A percentile compares a stretch with the other conserved stretches of the same genome.
Conservation (phyloP, 2,329 filamentous ascomycete genomes). For the Tolypocladium guangdongense region DNA sequence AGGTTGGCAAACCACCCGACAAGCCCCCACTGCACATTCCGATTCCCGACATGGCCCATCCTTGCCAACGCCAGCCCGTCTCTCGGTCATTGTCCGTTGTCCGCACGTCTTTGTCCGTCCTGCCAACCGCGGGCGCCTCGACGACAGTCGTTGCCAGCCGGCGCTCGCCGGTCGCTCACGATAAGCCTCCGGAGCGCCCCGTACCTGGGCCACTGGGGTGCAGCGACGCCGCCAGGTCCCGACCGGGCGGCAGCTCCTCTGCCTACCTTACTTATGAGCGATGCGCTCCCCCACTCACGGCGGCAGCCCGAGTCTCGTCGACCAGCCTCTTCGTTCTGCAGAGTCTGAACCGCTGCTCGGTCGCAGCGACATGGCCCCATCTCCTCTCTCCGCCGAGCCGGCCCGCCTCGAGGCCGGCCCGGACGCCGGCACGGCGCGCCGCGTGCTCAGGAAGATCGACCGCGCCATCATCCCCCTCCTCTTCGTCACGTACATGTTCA, state of each 20-base stretch:
- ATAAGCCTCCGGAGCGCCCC: not conserved
- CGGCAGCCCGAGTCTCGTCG: not conserved
- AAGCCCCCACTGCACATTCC: too few relatives aligned
- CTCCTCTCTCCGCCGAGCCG: not conserved
- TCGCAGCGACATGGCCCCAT: not conserved
- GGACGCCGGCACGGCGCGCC: conserved; percentile 17
- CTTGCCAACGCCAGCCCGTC: not conserved
- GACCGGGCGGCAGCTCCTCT: not conserved
- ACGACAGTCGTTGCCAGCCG: not conserved
- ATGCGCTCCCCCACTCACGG: not conserved
- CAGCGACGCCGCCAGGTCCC: not conserved
- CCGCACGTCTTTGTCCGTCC: too few relatives aligned
- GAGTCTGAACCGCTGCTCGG: not conserved
- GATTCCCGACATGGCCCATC: too few relatives aligned
- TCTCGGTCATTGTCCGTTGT: not conserved
- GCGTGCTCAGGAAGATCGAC: conserved; percentile 45
- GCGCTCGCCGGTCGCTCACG: not conserved
- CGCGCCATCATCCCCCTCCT: conserved; percentile 40
- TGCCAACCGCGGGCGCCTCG: too few relatives aligned
- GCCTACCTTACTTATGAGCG: not conserved
- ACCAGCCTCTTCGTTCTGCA: not conserved
- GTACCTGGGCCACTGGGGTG: not conserved
- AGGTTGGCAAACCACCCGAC: too few relatives aligned
- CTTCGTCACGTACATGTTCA: conserved; percentile 45
- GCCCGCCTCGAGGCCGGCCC: conserved; percentile 3